A percentile compares a stretch with the other conserved stretches of the same genome.
phyloP scores from a whole-genome alignment of 345 rosid species.

The Corymbia maculata region DNA sequence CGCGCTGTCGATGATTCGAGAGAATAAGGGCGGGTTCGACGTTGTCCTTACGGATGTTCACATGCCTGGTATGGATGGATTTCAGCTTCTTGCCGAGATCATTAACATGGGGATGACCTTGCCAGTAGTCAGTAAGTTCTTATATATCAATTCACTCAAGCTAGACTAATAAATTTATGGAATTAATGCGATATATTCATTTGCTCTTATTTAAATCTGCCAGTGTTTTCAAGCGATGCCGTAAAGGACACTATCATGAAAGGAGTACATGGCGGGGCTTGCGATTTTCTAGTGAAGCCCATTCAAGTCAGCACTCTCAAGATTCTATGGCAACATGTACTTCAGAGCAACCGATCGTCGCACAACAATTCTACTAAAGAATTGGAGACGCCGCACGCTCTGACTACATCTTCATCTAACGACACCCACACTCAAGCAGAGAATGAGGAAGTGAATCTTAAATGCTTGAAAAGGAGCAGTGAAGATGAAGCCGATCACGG shows the following conservation, averaged over 20 bases:
- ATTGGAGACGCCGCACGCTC: not conserved
- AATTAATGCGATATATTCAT: no score
- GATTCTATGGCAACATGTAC: not conserved
- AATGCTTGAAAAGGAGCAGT: not conserved
- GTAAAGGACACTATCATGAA: not conserved
- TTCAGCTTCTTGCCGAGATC: not conserved
- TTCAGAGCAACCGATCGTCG: not conserved
- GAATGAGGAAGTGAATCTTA: not conserved
- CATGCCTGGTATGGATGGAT: slow-evolving; percentile 6
- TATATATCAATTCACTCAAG: not conserved
- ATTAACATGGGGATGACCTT: not conserved
- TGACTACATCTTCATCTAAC: not conserved
- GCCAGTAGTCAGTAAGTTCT: not conserved
- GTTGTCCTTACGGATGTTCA: not conserved
- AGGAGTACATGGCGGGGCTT: not conserved
- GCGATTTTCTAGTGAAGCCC: not conserved
- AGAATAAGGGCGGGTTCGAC: not conserved
- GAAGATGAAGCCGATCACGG: not conserved
- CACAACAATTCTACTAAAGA: not conserved
- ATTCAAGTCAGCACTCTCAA: not conserved
- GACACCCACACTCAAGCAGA: not conserved
- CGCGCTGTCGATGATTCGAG: not conserved
- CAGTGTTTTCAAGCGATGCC: not conserved
- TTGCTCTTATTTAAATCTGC: not conserved
- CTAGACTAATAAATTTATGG: no score